Evolutionary conservation across 108 stramenopile genomes (phyloP).

Genomic region (Stephanodiscus triporus): DNA sequence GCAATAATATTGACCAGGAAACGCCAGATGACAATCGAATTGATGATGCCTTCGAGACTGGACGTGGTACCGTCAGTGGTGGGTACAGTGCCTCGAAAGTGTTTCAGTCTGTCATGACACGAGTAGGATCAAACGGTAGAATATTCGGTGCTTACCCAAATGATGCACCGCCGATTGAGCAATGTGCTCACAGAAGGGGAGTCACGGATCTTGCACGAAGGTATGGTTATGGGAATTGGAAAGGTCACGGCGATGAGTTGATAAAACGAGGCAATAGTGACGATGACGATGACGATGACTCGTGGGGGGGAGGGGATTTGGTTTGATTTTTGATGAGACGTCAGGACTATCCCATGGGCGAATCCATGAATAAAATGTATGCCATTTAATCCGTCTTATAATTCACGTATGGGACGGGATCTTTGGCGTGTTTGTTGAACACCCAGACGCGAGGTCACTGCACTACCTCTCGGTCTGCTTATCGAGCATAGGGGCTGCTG

Average conservation of each 20-base stretch:
- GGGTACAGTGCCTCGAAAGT: conserved; percentile 36
- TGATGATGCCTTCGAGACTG: not conserved
- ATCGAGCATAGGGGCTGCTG: too few relatives aligned
- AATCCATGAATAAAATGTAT: not conserved
- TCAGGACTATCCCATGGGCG: not conserved
- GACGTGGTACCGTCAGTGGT: conserved; percentile 3
- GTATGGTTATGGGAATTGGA: conserved; percentile 85
- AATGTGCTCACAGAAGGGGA: conserved; percentile 64
- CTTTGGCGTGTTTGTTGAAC: too few relatives aligned
- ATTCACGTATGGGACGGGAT: too few relatives aligned
- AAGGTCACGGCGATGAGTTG: not conserved
- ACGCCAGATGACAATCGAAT: not conserved
- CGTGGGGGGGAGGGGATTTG: conserved; percentile 13
- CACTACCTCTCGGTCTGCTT: too few relatives aligned
- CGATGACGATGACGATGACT: conserved; percentile 3
- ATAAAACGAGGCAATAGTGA: not conserved
- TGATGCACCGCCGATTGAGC: conserved; percentile 70
- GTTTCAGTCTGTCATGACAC: conserved; percentile 64
- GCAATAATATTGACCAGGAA: not conserved
- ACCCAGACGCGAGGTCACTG: too few relatives aligned
- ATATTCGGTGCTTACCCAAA: conserved; percentile 84
- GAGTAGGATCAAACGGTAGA: conserved; percentile 63
- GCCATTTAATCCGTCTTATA: not conserved
- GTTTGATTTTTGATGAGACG: not conserved
- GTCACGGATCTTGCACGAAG: conserved; percentile 57